Evolutionary conservation across 192 early-diverging fungal genomes (phyloP), one percentile per base, ranked within the genome.

Genomic region (Lunasporangiospora selenospora): DNA sequence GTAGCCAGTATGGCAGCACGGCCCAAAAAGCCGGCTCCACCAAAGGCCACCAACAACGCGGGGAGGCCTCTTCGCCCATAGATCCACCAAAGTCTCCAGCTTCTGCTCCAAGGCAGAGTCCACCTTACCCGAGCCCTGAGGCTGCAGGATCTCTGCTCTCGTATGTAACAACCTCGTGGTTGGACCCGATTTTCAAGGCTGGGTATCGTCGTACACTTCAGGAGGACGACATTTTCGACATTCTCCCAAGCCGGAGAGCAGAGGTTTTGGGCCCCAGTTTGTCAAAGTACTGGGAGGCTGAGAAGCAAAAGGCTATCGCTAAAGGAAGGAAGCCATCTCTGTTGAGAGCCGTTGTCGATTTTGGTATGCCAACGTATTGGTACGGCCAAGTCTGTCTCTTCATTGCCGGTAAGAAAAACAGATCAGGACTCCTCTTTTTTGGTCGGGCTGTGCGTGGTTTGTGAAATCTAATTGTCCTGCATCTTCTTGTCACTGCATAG

Each of bases 201-300:
- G 78, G 78, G 6, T 71, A 66, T 36, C 48, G 26, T 12, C 66
- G 67, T 21, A 52, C 37, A 30, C 39, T 80, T 0, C 54, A 65
- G 24, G 71, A 75, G 37, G 53, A 53, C 0, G 78, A 80, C 45
- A 42, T 80, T 19, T 67, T 41, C 39, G 67, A 76, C 19, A 59
- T 76, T 36, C 45, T 67, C 11, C 65, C 47, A 13, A 29, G 64
- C 3, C 61, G 67, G 8, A 50, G 53, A 13, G 49, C 78, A 10
- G 41, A 34, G 4, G 16, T 53, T 7, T 18, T 58, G 1, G 59
- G 60, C 5, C 32, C 12, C 3, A 30, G 38, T 5, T 23, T 62
- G 39, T 26, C 24, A 23, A 32, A 3, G 1, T 19, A 7, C n/a
- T 73, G 69, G 69, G 49, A 58, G 4, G 34, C 53, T 0, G 69